These are phyloP conservation scores for Aspergillus awamori DNA, from an alignment of 2,329 filamentous ascomycete genomes.

Conservation along the genomic window DNA sequence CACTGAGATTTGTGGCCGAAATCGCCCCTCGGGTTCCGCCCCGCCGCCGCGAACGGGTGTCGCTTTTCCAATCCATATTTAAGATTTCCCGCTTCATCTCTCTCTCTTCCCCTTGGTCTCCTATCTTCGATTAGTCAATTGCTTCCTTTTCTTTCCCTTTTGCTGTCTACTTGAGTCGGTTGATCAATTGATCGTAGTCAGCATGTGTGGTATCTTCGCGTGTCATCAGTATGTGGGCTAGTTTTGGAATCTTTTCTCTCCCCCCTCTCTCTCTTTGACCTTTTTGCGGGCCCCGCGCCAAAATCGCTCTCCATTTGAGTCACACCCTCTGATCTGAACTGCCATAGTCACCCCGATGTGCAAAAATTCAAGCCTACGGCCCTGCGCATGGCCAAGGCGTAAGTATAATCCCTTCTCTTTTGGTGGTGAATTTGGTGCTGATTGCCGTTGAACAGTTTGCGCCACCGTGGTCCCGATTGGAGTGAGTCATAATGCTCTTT, in stretches of 20 bases:
- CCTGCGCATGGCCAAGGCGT: conserved; percentile 92
- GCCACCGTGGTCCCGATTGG: conserved; percentile 98
- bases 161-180: conserved; percentile 17
- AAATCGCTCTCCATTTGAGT: conserved; percentile 6
- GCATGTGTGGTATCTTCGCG: conserved; percentile 96
- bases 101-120: conserved; percentile 18
- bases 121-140: conserved; percentile 25
- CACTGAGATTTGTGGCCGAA: conserved; percentile 30
- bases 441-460: conserved; percentile 64
- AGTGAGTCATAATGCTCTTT: conserved; percentile 64
- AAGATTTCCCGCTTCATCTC: conserved; percentile 29
- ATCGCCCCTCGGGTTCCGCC: conserved; percentile 31
- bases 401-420: conserved; percentile 48
- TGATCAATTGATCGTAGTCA: conserved; percentile 46
- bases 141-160: conserved; percentile 18
- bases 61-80: conserved; percentile 18
- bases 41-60: conserved; percentile 23
- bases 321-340: conserved; percentile 25
- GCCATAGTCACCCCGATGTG: conserved; percentile 78
- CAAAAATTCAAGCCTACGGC: conserved; percentile 95
- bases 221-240: conserved; percentile 74
- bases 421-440: conserved; percentile 29
- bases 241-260: conserved; percentile 10
- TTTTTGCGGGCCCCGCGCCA: conserved; percentile 1
- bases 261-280: background rate